phyloP scores from a whole-genome alignment of 768 basidiomycete genomes.

The Trichaptum fuscoviolaceum region DNA sequence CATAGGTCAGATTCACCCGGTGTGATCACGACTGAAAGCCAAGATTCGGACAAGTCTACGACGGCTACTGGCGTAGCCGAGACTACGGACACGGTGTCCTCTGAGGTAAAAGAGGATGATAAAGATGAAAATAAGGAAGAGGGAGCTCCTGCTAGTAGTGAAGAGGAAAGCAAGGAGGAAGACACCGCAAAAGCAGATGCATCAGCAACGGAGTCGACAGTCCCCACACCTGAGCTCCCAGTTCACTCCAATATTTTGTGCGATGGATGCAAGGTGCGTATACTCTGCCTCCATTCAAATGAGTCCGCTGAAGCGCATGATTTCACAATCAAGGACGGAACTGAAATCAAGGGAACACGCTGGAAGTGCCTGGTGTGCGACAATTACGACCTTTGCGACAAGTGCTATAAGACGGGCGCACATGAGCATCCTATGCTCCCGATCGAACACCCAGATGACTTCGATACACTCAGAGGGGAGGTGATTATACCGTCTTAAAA shows the following conservation, averaged over 20 bases:
- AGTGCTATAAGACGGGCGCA: constrained; percentile 5
- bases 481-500: constrained; percentile 2
- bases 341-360: constrained; percentile 2
- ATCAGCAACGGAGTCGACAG: no score
- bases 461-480: not conserved
- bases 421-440: constrained; percentile 9
- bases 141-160: no score
- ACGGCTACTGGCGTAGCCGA: no score
- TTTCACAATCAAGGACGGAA: not conserved
- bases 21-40: not conserved
- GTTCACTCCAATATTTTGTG: not conserved
- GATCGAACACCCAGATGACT: constrained; percentile 6
- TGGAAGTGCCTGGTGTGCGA: constrained; percentile 5
- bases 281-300: not conserved
- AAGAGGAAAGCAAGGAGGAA: no score
- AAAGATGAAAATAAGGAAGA: no score
- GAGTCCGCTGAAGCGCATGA: not conserved
- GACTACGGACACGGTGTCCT: not conserved
- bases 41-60: no score
- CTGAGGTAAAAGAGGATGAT: not conserved
- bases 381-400: constrained; percentile 10
- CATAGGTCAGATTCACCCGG: not conserved
- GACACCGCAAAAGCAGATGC: no score
- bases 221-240: not conserved
- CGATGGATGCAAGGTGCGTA: constrained; percentile 6